A percentile compares a stretch with the other conserved stretches of the same genome.
These are phyloP conservation scores for Acanthamoeba royreba DNA, from an alignment of 208 protist species.

Conservation along the genomic window DNA sequence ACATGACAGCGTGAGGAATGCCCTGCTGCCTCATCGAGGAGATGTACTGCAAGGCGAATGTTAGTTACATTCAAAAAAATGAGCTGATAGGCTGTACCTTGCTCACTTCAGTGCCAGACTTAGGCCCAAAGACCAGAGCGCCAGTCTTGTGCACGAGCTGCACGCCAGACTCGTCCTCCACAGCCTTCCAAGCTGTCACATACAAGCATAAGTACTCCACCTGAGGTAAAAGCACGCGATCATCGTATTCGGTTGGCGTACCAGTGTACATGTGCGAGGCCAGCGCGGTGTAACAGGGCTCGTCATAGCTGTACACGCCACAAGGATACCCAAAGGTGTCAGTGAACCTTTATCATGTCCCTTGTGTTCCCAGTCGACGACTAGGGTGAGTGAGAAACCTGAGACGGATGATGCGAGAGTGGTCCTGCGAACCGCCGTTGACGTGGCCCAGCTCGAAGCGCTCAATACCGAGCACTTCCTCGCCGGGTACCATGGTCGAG, in stretches of 20 bases:
- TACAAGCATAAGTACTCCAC: background rate
- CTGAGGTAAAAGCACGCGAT: background rate
- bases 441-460: constrained; percentile 28
- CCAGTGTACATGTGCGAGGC: constrained; percentile 27
- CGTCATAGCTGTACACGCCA: no score
- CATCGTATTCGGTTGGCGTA: background rate
- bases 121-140: constrained; percentile 34
- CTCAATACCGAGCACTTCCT: constrained; percentile 16
- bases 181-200: background rate
- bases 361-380: no score
- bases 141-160: constrained; percentile 25
- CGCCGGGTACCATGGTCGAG: background rate
- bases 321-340: no score
- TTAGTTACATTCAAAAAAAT: no score
- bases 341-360: no score
- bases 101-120: constrained; percentile 29
- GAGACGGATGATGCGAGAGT: constrained; percentile 47
- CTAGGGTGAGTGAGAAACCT: no score
- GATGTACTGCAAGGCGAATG: no score
- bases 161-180: constrained; percentile 39
- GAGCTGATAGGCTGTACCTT: background rate
- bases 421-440: constrained; percentile 33
- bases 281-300: background rate
- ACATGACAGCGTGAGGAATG: background rate
- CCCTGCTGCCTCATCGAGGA: background rate